Conservation (phyloP, 805 yeast genomes). For the Metschnikowia kofuensis region DNA sequence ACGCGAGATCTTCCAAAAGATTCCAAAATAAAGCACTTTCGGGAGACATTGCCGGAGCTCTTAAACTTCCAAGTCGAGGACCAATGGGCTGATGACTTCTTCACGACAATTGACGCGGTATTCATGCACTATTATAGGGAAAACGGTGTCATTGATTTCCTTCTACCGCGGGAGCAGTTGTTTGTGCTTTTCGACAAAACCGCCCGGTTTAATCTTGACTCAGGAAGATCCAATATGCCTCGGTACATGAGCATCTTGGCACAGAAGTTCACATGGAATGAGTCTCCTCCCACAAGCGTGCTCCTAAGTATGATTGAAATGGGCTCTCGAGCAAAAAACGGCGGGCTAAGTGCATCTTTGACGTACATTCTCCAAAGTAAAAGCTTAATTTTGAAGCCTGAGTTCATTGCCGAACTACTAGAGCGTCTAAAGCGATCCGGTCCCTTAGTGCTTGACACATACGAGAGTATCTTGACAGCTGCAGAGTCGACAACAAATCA, state of each 20-base stretch:
- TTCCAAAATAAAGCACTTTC: conserved; percentile 19
- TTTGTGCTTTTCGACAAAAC: conserved; percentile 20
- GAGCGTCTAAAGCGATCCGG: conserved; percentile 7
- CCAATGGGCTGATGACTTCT: conserved; percentile 9
- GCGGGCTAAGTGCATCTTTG: conserved; percentile 10
- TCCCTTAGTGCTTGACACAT: conserved; percentile 14
- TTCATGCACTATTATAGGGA: conserved; percentile 18
- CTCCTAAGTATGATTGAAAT: conserved; percentile 28
- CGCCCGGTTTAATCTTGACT: conserved; percentile 7
- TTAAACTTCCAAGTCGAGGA: conserved; percentile 9
- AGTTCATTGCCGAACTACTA: conserved; percentile 19
- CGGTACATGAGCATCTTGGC: conserved; percentile 27
- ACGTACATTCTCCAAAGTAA: conserved; percentile 10
- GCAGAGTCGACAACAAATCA: background rate
- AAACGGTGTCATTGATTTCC: conserved; percentile 8
- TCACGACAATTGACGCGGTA: conserved; percentile 21
- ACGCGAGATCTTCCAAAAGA: conserved; percentile 25
- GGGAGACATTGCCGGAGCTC: conserved; percentile 19
- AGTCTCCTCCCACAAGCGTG: conserved; percentile 14
- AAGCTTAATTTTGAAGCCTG: conserved; percentile 4
- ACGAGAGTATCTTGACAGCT: conserved; percentile 14
- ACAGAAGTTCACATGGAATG: conserved; percentile 15
- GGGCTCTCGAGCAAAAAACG: conserved; percentile 16
- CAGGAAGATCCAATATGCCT: conserved; percentile 20
- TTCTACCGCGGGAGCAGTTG: conserved; percentile 10